A percentile compares a stretch with the other conserved stretches of the same genome.
Conservation (phyloP, 2,329 filamentous ascomycete species). For the Hymenoscyphus scutula region DNA sequence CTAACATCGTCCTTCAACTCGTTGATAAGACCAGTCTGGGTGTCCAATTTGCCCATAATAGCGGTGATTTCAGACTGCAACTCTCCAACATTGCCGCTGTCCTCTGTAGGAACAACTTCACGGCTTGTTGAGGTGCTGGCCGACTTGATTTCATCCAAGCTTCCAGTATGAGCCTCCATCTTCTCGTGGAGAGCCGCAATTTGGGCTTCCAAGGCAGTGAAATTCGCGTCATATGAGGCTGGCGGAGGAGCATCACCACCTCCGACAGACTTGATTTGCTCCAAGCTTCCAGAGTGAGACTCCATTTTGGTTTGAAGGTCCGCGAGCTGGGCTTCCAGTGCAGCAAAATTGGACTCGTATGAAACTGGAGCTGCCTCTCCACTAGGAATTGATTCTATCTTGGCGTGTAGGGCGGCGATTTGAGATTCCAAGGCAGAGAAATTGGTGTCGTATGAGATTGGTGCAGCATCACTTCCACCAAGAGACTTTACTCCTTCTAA, state of each 20-base stretch:
- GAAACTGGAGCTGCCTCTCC: not conserved
- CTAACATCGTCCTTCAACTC: slow-evolving; percentile 36
- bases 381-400: slow-evolving; percentile 22
- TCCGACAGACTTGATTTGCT: slow-evolving; percentile 18
- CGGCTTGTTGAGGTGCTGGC: slow-evolving; percentile 11
- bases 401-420: slow-evolving; percentile 24
- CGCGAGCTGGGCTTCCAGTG: slow-evolving; percentile 24
- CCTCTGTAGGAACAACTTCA: slow-evolving; percentile 14
- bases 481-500: slow-evolving; percentile 17
- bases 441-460: slow-evolving; percentile 12
- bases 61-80: slow-evolving; percentile 17
- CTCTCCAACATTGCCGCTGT: not conserved
- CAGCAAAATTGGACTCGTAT: slow-evolving; percentile 15
- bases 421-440: slow-evolving; percentile 23
- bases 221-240: slow-evolving; percentile 11
- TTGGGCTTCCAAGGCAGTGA: slow-evolving; percentile 23
- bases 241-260: slow-evolving; percentile 3
- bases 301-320: slow-evolving; percentile 26
- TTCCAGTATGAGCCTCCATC: slow-evolving; percentile 22
- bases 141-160: slow-evolving; percentile 23
- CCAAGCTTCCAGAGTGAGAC: slow-evolving; percentile 21
- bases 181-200: slow-evolving; percentile 25
- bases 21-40: slow-evolving; percentile 26
- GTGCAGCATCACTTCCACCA: not conserved
- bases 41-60: slow-evolving; percentile 26